A percentile compares a stretch with the other conserved stretches of the same genome.
These are phyloP conservation scores for Oryza punctata DNA, from an alignment of 176 grass and related monocot genomes.

Conservation along the genomic window DNA sequence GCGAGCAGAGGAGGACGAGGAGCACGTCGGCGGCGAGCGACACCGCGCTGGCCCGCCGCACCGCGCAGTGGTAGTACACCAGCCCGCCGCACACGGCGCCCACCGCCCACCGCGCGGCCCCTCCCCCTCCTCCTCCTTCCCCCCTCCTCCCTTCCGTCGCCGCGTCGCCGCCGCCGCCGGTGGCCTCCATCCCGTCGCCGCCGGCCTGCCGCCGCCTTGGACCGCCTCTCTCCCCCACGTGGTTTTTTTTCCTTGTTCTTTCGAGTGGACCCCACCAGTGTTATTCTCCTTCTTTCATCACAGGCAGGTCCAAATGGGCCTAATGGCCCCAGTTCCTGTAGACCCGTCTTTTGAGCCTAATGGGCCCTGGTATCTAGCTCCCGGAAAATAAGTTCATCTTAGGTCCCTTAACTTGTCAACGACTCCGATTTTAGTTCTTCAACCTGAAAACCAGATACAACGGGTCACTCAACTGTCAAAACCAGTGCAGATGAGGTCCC, in stretches of 20 bases:
- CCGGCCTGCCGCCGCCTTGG: not conserved
- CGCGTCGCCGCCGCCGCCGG: constrained; percentile 30
- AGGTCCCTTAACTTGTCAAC: no score
- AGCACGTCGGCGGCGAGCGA: constrained; percentile 91
- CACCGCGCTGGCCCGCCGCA: constrained; percentile 67
- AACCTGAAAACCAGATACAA: no score
- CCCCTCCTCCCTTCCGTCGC: constrained; percentile 15
- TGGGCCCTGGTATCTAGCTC: no score
- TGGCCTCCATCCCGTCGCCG: constrained; percentile 46
- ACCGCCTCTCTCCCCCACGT: not conserved
- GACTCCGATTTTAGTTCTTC: no score
- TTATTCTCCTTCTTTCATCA: not conserved
- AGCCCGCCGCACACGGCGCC: constrained; percentile 71
- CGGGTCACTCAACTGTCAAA: no score
- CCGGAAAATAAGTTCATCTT: no score
- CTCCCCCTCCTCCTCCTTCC: not conserved
- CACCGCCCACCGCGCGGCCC: constrained; percentile 54
- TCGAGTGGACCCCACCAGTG: not conserved
- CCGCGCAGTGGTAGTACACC: constrained; percentile 90
- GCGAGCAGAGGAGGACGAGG: constrained; percentile 93
- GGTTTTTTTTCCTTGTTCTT: not conserved
- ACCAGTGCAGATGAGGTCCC: no score
- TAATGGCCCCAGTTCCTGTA: not conserved
- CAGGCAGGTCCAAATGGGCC: not conserved
- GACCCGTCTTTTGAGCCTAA: no score